Evolutionary conservation across 495 filamentous ascomycete species (phyloP), one percentile per base, ranked within the genome.

Genomic region (Neurospora terricola): DNA sequence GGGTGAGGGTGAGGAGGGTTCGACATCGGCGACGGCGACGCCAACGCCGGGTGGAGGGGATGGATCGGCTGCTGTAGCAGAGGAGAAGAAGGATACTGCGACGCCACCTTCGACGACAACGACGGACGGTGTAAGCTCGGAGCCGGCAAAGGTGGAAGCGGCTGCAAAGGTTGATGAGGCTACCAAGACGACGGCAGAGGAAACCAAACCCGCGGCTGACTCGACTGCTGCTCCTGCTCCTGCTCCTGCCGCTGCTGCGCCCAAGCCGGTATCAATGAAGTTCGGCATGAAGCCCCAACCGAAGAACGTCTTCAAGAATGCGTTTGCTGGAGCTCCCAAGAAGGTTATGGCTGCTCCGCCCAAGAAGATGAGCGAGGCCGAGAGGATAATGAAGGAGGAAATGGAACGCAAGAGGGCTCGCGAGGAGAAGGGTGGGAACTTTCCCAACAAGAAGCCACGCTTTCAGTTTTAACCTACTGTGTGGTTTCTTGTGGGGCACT

Each of bases 371-470:
- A 92, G 91, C 74, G 92, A 96, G 80, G 91, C 91, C n/a, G 93
- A 96, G 75, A 85, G 93, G 72, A 96, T 96, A 73, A 97, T 97
- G 93, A 92, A 90, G 80, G 91, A 92, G 74, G 93, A 95, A 76
- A 86, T 92, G 78, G 91, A 95, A 76, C 84, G 87, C 42, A 95
- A 94, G 79, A 86, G 90, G 62, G 76, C 79, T 16, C 84, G 88
- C 34, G 88, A 86, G 43, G 70, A 71, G 6, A 77, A 77, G 36
- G 82, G 82, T 7, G 80, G 78, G 1, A 76, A 74, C 4, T 6
- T 30, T 18, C 78, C 81, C 4, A 78, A 77, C 72, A 86, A 87
- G 77, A 82, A 78, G 38, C 82, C 80, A 71, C 82, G 79, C 39
- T 82, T 79, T 12, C 80, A 76, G 72, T 70, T 34, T 69, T 18